Evolutionary conservation across 495 filamentous ascomycete genomes (phyloP).

Genomic region (Glutinoglossum americanum): DNA sequence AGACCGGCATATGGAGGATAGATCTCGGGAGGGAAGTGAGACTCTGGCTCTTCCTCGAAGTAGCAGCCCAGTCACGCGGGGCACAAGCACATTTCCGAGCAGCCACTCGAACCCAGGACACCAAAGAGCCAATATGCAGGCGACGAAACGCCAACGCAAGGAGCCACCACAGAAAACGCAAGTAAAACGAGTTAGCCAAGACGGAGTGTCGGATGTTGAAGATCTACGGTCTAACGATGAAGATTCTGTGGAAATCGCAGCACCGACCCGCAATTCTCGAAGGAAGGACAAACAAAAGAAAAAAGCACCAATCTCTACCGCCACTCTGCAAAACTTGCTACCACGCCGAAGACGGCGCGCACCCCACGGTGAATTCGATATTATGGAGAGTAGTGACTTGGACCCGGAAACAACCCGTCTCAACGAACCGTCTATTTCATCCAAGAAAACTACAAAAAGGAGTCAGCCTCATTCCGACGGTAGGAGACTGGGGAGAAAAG

Average conservation of each 20-base stretch:
- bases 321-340: constrained; percentile 24
- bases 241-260: background rate
- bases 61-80: constrained; percentile 15
- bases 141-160: background rate
- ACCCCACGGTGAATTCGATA: constrained; percentile 11
- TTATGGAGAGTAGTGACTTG: constrained; percentile 20
- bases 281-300: background rate
- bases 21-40: constrained; percentile 17
- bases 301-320: constrained; percentile 18
- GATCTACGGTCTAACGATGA: background rate
- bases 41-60: constrained; percentile 31
- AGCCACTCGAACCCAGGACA: background rate
- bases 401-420: constrained; percentile 2
- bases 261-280: background rate
- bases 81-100: background rate
- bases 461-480: background rate
- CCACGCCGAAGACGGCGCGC: constrained; percentile 23
- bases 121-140: background rate
- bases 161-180: background rate
- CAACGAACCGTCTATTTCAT: background rate
- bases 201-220: background rate
- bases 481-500: constrained; percentile 11
- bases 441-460: background rate
- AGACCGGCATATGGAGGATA: background rate
- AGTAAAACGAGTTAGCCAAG: background rate